These are phyloP conservation scores for Zarea fungicola DNA, from an alignment of 2,329 filamentous ascomycete genomes.

Conservation along the genomic window DNA sequence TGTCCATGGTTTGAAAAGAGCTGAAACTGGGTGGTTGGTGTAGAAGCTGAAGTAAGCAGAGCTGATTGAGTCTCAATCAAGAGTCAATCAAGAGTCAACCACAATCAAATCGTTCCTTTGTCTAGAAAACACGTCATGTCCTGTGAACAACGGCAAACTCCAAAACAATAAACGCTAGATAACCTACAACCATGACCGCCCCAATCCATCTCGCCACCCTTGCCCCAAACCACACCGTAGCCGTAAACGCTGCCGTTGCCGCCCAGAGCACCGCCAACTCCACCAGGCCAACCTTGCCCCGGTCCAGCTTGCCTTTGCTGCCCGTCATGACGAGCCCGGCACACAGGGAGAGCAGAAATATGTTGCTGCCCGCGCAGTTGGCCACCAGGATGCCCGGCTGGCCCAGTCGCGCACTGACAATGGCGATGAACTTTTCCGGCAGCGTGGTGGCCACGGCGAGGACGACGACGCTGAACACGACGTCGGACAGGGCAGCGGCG, in stretches of 20 bases:
- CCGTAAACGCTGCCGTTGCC: conserved; percentile 16
- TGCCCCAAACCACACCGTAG: conserved; percentile 18
- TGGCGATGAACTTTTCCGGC: conserved; percentile 47
- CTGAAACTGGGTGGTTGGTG: not conserved
- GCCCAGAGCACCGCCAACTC: conserved; percentile 18
- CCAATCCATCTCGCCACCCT: conserved; percentile 13
- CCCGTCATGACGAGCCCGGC: conserved; percentile 32
- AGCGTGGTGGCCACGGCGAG: conserved; percentile 48
- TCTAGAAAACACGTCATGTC: not conserved
- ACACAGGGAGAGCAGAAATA: conserved; percentile 49
- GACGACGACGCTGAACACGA: conserved; percentile 41
- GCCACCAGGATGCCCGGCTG: conserved; percentile 46
- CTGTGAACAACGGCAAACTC: conserved; percentile 16
- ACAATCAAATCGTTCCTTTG: no score
- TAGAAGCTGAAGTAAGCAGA: not conserved
- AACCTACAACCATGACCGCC: conserved; percentile 14
- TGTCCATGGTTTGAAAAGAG: no score
- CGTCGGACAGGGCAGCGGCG: conserved; percentile 37
- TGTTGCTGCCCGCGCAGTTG: conserved; percentile 49
- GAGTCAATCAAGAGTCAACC: not conserved
- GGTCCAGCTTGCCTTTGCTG: conserved; percentile 10
- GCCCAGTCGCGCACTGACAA: conserved; percentile 41
- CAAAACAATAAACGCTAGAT: conserved; percentile 17
- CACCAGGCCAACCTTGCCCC: conserved; percentile 9
- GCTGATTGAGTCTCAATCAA: not conserved